phyloP scores from a whole-genome alignment of 2,329 filamentous ascomycete species.

The Ascochyta rabiei region DNA sequence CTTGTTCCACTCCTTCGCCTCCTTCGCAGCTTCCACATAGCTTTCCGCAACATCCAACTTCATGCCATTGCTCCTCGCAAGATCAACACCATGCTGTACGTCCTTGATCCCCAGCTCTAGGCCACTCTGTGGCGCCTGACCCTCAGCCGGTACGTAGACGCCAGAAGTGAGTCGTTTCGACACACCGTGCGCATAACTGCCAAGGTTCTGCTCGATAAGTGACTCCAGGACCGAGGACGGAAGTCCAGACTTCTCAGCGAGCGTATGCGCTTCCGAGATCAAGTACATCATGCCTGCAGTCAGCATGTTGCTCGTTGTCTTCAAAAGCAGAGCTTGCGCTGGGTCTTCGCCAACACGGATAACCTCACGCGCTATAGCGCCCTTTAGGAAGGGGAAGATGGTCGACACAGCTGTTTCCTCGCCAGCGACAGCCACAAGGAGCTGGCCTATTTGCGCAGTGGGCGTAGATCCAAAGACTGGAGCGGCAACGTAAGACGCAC shows the following conservation, averaged over 20 bases:
- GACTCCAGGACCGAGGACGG: conserved; percentile 51
- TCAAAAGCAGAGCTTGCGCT: conserved; percentile 54
- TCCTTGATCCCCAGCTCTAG: conserved; percentile 60
- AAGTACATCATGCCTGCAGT: conserved; percentile 58
- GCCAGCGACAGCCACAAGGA: conserved; percentile 57
- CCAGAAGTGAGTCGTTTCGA: conserved; percentile 36
- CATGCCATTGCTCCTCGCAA: conserved; percentile 50
- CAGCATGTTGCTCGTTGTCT: conserved; percentile 58
- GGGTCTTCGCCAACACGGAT: conserved; percentile 54
- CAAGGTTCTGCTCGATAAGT: conserved; percentile 48
- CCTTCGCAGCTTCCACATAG: conserved; percentile 51
- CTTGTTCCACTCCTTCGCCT: conserved; percentile 51
- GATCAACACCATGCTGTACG: conserved; percentile 56
- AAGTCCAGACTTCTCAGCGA: conserved; percentile 56
- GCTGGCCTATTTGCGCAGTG: conserved; percentile 53
- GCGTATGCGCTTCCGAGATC: conserved; percentile 57
- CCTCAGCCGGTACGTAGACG: conserved; percentile 31
- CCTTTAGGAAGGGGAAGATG: conserved; percentile 50
- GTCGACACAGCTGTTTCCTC: conserved; percentile 43
- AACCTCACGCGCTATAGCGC: conserved; percentile 50
- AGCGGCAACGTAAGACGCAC: conserved; percentile 50
- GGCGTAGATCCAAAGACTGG: conserved; percentile 61
- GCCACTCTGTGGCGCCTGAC: conserved; percentile 54
- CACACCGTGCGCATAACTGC: conserved; percentile 32
- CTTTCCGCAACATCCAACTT: conserved; percentile 52